Evolutionary conservation across 1,139 yeast species (phyloP), one percentile per base, ranked within the genome.

Genomic region (Pichia sp.): DNA sequence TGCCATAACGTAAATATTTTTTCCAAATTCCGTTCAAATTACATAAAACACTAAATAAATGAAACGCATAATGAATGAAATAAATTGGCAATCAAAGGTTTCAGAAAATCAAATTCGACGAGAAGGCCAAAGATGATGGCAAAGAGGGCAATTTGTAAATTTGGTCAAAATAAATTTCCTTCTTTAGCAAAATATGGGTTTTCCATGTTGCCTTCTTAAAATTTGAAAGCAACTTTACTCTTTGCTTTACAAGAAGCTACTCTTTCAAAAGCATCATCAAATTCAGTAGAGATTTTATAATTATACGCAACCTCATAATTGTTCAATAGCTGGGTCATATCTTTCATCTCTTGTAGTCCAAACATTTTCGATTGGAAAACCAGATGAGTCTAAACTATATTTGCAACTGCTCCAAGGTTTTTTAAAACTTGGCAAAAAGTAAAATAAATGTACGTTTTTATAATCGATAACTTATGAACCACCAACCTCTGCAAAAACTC

Each of bases 141-240:
- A 31, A n/a, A 16, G 16, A 8, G 28, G 38, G 38, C 38, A 34
- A 34, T n/a, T 34, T n/a, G 33, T 31, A 31, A 14, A 31, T 5
- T 31, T 13, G 11, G 11, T 11, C 33, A 31, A 33, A 33, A 33
- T 11, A 2, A 36, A 18, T 18, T 36, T 36, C 41, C 25, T 19
- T 19, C 19, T 36, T 19, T 5, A 11, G 13, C 3, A 36, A 19
- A 14, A 36, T 5, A 4, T 18, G 25, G 11, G 19, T 11, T 10
- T 9, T 28, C 19, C n/a, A 22, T 14, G 18, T 16, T 22, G 41
- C 22, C 25, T 45, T 14, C 27, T 29, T 18, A 42, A 42, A 42
- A 36, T 19, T 36, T 36, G 11, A 36, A 25, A 11, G 11, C 16
- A 18, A 85, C 73, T 65, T 87, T 87, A 44, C 95, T 95, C 53